A percentile compares a stretch with the other conserved stretches of the same genome.
These are phyloP conservation scores for Fusarium oxysporum DNA, from an alignment of 2,329 filamentous ascomycete genomes.

Conservation along the genomic window DNA sequence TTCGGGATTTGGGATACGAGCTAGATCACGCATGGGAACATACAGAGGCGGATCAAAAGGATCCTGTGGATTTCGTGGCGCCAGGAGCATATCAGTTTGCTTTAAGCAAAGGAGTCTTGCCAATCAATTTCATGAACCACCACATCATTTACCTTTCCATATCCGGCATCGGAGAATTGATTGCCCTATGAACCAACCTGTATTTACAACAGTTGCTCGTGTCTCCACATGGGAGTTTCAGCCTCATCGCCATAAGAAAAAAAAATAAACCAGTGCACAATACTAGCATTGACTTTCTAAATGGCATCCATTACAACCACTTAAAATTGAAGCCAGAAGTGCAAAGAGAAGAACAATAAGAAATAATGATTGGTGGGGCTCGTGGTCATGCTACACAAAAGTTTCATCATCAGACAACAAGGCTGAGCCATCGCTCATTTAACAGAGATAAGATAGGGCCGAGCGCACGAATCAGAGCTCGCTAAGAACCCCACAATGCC, in stretches of 20 bases:
- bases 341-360: background rate
- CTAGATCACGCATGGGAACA: conserved; percentile 20
- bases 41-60: conserved; percentile 9
- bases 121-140: background rate
- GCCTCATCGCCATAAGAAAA: background rate
- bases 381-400: background rate
- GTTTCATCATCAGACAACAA: conserved; percentile 30
- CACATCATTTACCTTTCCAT: conserved; percentile 6
- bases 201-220: conserved; percentile 33
- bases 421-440: conserved; percentile 9
- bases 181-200: conserved; percentile 38
- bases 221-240: conserved; percentile 20
- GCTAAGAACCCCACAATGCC: conserved; percentile 9
- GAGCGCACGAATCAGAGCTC: conserved; percentile 19
- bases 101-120: conserved; percentile 1
- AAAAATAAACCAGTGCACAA: background rate
- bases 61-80: conserved; percentile 3
- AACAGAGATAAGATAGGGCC: conserved; percentile 27
- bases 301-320: background rate
- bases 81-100: background rate
- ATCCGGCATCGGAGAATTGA: conserved; percentile 28
- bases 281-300: background rate
- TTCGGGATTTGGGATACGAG: conserved; percentile 19
- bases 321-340: background rate
- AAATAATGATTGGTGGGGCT: background rate